Evolutionary conservation across 768 basidiomycete genomes (phyloP), one percentile per base, ranked within the genome.

Genomic region (Lactarius vividus): DNA sequence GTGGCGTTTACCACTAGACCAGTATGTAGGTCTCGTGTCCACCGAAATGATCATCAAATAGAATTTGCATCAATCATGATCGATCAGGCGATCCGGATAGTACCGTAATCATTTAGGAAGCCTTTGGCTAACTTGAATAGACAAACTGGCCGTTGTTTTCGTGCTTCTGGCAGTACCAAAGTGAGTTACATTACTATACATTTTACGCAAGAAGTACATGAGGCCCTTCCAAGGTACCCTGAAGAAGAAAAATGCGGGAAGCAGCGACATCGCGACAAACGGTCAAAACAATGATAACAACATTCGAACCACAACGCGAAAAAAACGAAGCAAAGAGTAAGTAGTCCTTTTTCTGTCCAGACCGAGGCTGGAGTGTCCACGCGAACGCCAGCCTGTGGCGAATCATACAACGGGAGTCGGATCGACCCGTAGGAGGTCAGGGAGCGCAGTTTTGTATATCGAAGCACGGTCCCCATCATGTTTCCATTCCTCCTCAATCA

Each of bases 401-500:
- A 31, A 33, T 57, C 18, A 66, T 15, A n/a, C 42, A 9, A 29
- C 3, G 13, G 23, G 26, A 11, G 59, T 7, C 7, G 16, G 28
- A 6, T 31, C 16, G 26, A 33, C n/a, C 59, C 28, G 55, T 23
- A 61, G 49, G 31, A 61, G 46, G 2, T 56, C 59, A 7, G 67
- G 67, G 28, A 68, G 46, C 8, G 54, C 37, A 16, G 18, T 26
- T 23, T 66, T 65, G 59, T 44, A 53, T 39, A 65, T 65, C 29
- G 67, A 68, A 7, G 67, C 67, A 7, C 67, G 67, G 44, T 68
- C 67, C 16, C 42, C 64, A n/a, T 66, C 26, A 8, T 15, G 18
- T 31, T 65, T 55, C 67, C 67, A 68, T 31, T 60, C 59, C 31
- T 66, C 66, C 42, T 69, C 67, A 5, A 29, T 61, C 53, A 56